Evolutionary conservation across 2,329 filamentous ascomycete genomes (phyloP).

Genomic region (Ophidiomyces ophidiicola): DNA sequence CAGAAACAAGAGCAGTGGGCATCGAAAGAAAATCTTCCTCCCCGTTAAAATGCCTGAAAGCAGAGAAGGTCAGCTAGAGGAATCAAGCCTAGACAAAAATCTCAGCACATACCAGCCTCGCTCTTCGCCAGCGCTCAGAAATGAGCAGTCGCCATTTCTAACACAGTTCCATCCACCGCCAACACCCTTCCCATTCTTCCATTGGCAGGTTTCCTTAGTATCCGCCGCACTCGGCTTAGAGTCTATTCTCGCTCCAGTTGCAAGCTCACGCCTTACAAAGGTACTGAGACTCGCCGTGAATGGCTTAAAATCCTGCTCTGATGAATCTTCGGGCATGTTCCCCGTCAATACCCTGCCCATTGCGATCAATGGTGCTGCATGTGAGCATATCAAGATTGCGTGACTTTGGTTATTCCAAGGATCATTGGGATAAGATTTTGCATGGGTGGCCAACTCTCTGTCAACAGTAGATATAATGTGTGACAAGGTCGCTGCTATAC

Average conservation of each 20-base stretch:
- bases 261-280: slow-evolving; percentile 41
- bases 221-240: slow-evolving; percentile 14
- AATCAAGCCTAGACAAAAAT: neutral
- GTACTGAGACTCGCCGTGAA: slow-evolving; percentile 72
- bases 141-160: slow-evolving; percentile 72
- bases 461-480: slow-evolving; percentile 64
- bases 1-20: slow-evolving; percentile 9
- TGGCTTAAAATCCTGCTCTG: slow-evolving; percentile 67
- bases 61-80: slow-evolving; percentile 17
- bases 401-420: slow-evolving; percentile 35
- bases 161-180: slow-evolving; percentile 69
- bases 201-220: slow-evolving; percentile 29
- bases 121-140: slow-evolving; percentile 67
- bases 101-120: slow-evolving; percentile 60
- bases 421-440: slow-evolving; percentile 44
- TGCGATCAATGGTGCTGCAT: slow-evolving; percentile 81
- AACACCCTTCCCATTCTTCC: slow-evolving; percentile 51
- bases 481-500: slow-evolving; percentile 57
- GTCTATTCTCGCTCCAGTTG: slow-evolving; percentile 17
- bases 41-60: slow-evolving; percentile 34
- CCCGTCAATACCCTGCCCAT: slow-evolving; percentile 75
- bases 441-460: slow-evolving; percentile 32
- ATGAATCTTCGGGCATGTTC: slow-evolving; percentile 55
- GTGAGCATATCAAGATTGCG: slow-evolving; percentile 68
- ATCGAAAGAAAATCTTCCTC: slow-evolving; percentile 35